Percentiles rank a stretch among this genome's conserved stretches.
phyloP scores from a whole-genome alignment of 2,329 filamentous ascomycete species.

The Herpotrichia juniperi region DNA sequence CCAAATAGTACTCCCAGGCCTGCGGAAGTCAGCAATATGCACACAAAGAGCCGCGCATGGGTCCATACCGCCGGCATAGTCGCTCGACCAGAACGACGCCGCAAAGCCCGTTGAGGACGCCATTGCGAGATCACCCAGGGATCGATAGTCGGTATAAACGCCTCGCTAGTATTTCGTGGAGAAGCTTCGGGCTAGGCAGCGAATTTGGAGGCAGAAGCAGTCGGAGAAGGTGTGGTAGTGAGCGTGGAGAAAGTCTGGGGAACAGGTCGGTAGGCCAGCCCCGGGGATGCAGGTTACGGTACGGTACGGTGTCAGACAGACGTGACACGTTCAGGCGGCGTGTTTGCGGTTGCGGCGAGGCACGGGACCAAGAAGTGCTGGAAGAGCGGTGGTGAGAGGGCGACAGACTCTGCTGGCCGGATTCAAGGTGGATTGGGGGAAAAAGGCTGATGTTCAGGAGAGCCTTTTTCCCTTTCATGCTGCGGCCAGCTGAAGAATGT shows the following conservation, averaged over 20 bases:
- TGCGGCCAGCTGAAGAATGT: slow-evolving; percentile 20
- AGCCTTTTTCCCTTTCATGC: slow-evolving; percentile 9
- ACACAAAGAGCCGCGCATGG: slow-evolving; percentile 12
- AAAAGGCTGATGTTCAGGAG: slow-evolving; percentile 21
- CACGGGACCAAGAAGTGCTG: neutral
- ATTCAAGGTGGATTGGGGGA: slow-evolving; percentile 4
- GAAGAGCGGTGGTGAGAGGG: slow-evolving; percentile 2
- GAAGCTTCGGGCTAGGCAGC: neutral
- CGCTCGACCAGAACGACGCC: slow-evolving; percentile 96
- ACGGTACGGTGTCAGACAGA: neutral
- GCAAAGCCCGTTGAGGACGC: slow-evolving; percentile 66
- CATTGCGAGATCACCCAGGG: slow-evolving; percentile 29
- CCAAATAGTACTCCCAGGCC: slow-evolving; percentile 90
- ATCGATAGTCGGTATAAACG: slow-evolving; percentile 22
- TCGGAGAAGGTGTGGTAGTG: slow-evolving; percentile 23
- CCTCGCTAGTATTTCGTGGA: slow-evolving; percentile 12
- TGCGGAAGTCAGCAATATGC: slow-evolving; percentile 37
- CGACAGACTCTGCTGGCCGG: slow-evolving; percentile 3
- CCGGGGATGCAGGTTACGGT: slow-evolving; percentile 11
- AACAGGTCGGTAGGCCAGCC: slow-evolving; percentile 24
- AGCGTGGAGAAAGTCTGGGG: slow-evolving; percentile 35
- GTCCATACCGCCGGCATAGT: slow-evolving; percentile 86
- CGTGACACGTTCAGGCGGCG: slow-evolving; percentile 13
- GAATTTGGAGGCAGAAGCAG: slow-evolving; percentile 1
- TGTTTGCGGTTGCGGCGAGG: slow-evolving; percentile 1